These are phyloP conservation scores for Pythium sp. DNA, from an alignment of 352 stramenopile species.

Conservation along the genomic window DNA sequence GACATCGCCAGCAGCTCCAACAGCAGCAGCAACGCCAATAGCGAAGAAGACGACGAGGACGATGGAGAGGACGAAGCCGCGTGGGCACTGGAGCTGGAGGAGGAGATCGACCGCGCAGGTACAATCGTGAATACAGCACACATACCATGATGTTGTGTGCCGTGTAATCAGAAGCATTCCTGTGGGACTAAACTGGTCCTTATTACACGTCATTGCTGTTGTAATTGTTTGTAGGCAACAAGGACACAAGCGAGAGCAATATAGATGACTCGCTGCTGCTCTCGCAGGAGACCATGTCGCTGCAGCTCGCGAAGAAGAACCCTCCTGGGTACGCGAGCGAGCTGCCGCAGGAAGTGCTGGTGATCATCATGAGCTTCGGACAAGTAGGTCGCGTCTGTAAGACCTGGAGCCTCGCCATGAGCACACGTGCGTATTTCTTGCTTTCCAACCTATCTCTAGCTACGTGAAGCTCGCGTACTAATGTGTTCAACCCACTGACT, in stretches of 20 bases:
- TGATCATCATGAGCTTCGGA: slow-evolving; percentile 64
- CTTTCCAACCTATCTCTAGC: not conserved
- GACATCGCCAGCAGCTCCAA: not conserved
- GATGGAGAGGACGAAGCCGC: slow-evolving; percentile 49
- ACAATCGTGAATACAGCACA: not conserved
- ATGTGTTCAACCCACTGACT: not conserved
- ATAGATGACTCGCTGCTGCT: slow-evolving; percentile 14
- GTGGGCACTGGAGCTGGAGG: slow-evolving; percentile 69
- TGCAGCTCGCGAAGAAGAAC: slow-evolving; percentile 14
- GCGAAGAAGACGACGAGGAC: slow-evolving; percentile 17
- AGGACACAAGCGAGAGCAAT: not conserved
- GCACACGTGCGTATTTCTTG: slow-evolving; percentile 32
- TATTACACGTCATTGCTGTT: not conserved
- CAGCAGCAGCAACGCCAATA: slow-evolving; percentile 10
- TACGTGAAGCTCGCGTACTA: not conserved
- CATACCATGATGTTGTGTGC: too few species aligned
- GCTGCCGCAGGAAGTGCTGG: slow-evolving; percentile 71
- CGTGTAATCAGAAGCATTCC: not conserved
- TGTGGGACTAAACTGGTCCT: not conserved
- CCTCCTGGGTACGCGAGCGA: slow-evolving; percentile 27
- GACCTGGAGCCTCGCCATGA: slow-evolving; percentile 73
- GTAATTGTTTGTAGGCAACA: slow-evolving; percentile 2
- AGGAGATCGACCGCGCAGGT: slow-evolving; percentile 43
- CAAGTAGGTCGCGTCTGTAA: slow-evolving; percentile 79
- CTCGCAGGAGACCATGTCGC: slow-evolving; percentile 18